These are phyloP conservation scores for Nitzschia sp. DNA, from an alignment of 108 stramenopile species.

Conservation along the genomic window DNA sequence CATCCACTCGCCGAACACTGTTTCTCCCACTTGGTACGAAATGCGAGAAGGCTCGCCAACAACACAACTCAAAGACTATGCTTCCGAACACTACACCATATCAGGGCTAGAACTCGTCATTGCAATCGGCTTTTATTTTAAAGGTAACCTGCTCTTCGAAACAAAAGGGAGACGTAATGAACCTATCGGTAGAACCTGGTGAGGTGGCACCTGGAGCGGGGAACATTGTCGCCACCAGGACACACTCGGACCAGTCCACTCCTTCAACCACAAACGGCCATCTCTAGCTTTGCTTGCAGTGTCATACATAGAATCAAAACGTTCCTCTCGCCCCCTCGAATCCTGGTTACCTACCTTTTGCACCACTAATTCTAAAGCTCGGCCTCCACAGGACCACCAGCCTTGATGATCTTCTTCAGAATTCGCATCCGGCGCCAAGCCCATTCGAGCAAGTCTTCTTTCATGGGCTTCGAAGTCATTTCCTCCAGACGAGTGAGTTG, in stretches of 20 bases:
- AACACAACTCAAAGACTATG: no score
- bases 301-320: conserved; percentile 14
- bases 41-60: no score
- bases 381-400: neutral
- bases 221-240: neutral
- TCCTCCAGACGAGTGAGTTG: conserved; percentile 34
- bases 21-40: no score
- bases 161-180: no score
- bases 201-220: neutral
- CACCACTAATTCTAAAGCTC: neutral
- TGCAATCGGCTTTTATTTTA: no score
- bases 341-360: neutral
- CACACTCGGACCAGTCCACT: neutral
- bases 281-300: conserved; percentile 23
- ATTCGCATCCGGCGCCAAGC: conserved; percentile 34
- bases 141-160: no score
- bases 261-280: conserved; percentile 23
- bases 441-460: conserved; percentile 36
- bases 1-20: no score
- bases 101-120: no score
- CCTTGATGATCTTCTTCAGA: conserved; percentile 14
- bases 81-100: no score
- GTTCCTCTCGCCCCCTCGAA: no score
- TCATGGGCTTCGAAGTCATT: conserved; percentile 46
- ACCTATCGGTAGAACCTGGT: neutral